Evolutionary conservation across 2,329 filamentous ascomycete species (phyloP).

Genomic region (Pseudogymnoascus sp.): DNA sequence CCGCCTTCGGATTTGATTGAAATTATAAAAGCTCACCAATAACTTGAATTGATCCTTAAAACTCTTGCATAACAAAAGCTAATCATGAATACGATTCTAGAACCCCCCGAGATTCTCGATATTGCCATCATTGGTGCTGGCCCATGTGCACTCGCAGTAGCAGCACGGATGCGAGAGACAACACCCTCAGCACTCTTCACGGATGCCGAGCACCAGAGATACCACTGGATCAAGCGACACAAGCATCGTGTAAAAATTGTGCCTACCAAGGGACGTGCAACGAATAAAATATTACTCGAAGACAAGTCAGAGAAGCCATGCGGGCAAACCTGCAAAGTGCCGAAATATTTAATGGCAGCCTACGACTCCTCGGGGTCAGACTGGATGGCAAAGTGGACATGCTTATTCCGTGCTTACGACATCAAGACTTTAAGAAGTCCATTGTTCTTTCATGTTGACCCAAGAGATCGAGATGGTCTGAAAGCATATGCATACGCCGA

Average conservation of each 20-base stretch:
- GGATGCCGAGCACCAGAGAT: slow-evolving; percentile 75
- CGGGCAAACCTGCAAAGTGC: slow-evolving; percentile 26
- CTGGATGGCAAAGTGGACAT: slow-evolving; percentile 68
- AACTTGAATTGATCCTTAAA: slow-evolving; percentile 24
- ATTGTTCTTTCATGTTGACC: slow-evolving; percentile 79
- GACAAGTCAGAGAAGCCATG: slow-evolving; percentile 37
- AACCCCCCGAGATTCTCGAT: slow-evolving; percentile 42
- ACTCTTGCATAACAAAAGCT: slow-evolving; percentile 22
- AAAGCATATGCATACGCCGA: slow-evolving; percentile 60
- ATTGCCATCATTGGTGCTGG: slow-evolving; percentile 60
- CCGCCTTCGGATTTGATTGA: not conserved
- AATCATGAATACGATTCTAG: not conserved
- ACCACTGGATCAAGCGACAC: slow-evolving; percentile 55
- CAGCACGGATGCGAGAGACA: slow-evolving; percentile 62
- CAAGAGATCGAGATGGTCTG: slow-evolving; percentile 65
- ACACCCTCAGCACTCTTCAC: slow-evolving; percentile 76
- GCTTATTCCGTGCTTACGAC: slow-evolving; percentile 59
- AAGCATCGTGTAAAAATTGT: not conserved
- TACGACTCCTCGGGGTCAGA: slow-evolving; percentile 55
- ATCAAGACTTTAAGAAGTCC: slow-evolving; percentile 69
- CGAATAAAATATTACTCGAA: slow-evolving; percentile 2
- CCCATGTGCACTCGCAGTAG: slow-evolving; percentile 66
- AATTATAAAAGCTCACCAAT: slow-evolving; percentile 19
- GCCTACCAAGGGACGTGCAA: slow-evolving; percentile 6
- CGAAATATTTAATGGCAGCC: slow-evolving; percentile 43